phyloP scores from a whole-genome alignment of 139 green algal genomes.

The Chlorella sp. region DNA sequence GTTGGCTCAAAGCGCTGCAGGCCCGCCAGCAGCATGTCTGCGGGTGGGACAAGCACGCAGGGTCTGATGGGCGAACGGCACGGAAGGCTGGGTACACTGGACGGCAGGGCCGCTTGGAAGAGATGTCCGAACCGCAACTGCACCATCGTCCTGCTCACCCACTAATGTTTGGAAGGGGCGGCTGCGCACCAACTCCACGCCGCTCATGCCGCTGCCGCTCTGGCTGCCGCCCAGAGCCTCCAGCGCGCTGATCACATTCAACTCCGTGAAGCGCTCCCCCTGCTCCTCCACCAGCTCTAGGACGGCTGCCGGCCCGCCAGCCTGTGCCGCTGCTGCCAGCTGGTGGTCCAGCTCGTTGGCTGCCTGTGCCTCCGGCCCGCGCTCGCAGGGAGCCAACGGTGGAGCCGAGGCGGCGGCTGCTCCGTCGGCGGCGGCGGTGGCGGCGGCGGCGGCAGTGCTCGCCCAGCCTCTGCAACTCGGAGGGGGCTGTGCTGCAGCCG shows the following conservation, averaged over 20 bases:
- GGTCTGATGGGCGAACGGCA: no score
- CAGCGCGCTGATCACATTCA: background rate
- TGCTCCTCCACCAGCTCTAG: background rate
- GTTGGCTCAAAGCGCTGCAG: constrained; percentile 5
- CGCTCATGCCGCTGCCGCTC: background rate
- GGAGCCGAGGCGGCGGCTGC: background rate
- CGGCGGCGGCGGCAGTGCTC: no score
- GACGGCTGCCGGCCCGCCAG: background rate
- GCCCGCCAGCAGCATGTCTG: constrained; percentile 27
- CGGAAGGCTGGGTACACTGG: no score
- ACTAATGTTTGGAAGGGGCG: no score
- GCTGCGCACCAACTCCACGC: background rate
- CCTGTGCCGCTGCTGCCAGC: background rate
- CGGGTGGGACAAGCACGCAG: no score
- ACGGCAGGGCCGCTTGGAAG: no score
- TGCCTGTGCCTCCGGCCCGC: background rate
- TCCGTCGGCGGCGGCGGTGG: background rate
- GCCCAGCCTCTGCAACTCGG: no score
- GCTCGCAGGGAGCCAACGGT: background rate
- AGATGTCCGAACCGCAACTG: no score
- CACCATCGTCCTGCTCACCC: no score
- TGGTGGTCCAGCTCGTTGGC: background rate
- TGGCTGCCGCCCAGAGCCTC: background rate
- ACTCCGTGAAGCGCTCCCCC: background rate
- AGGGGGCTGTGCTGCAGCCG: no score